These are phyloP conservation scores for Sordariomycetes sp. DNA, from an alignment of 2,329 filamentous ascomycete genomes.

Conservation along the genomic window DNA sequence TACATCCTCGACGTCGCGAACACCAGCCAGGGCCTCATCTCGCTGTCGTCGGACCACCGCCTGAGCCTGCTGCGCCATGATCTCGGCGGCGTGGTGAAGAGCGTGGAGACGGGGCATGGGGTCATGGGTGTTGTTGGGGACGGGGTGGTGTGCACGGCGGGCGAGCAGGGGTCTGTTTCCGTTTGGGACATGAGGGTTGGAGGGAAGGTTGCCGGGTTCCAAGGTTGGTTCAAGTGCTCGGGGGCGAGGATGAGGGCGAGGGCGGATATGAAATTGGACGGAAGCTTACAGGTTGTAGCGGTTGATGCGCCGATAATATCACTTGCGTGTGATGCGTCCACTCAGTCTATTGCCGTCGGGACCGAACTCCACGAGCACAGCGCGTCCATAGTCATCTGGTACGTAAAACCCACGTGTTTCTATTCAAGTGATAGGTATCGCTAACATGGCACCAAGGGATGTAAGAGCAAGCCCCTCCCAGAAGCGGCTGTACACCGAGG, in stretches of 20 bases:
- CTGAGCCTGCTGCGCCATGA: conserved; percentile 54
- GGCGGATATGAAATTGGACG: background rate
- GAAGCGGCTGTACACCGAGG: conserved; percentile 47
- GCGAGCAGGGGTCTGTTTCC: conserved; percentile 57
- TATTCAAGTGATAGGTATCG: background rate
- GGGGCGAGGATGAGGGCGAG: too few relatives aligned
- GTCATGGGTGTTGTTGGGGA: conserved; percentile 35
- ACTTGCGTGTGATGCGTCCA: conserved; percentile 46
- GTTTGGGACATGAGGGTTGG: conserved; percentile 53
- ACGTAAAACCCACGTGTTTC: conserved; percentile 8
- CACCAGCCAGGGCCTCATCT: conserved; percentile 40
- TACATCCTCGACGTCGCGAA: conserved; percentile 51
- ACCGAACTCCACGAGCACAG: conserved; percentile 60
- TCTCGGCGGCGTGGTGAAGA: conserved; percentile 38
- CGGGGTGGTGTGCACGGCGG: conserved; percentile 54
- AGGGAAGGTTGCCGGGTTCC: conserved; percentile 28
- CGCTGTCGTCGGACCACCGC: conserved; percentile 61
- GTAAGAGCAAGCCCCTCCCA: conserved; percentile 36
- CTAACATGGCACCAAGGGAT: conserved; percentile 34
- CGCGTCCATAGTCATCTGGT: conserved; percentile 53
- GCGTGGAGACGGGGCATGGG: conserved; percentile 31
- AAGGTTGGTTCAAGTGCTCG: conserved; percentile 23
- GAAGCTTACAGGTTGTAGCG: conserved; percentile 17
- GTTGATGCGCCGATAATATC: conserved; percentile 46
- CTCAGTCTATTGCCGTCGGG: conserved; percentile 56